Evolutionary conservation across 148 eudicot species (phyloP).

Genomic region (Rhododendron ferrugineum): DNA sequence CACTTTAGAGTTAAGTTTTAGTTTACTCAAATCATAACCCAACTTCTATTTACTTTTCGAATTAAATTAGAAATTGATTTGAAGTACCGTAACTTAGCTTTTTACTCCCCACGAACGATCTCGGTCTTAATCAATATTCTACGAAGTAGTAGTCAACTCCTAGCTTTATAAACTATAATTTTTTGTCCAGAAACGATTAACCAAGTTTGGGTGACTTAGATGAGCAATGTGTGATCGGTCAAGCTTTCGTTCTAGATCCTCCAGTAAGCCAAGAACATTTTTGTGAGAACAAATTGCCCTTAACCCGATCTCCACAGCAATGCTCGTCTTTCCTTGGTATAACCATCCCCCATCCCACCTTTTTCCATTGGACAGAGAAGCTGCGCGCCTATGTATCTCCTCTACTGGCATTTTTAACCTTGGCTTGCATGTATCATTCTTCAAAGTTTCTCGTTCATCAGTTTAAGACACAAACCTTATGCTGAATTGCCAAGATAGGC

Average conservation of each 20-base stretch:
- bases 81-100: no score
- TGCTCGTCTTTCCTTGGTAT: slow-evolving; percentile 60
- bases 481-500: slow-evolving; percentile 62
- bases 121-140: no score
- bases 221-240: slow-evolving; percentile 29
- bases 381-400: slow-evolving; percentile 65
- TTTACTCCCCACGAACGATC: no score
- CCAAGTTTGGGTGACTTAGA: no score
- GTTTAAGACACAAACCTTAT: slow-evolving; percentile 59
- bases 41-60: no score
- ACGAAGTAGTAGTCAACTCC: no score
- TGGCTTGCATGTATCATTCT: slow-evolving; percentile 66
- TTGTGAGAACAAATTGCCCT: slow-evolving; percentile 18
- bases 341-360: slow-evolving; percentile 24
- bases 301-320: slow-evolving; percentile 24
- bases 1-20: no score
- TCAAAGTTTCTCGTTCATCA: slow-evolving; percentile 55
- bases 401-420: slow-evolving; percentile 68
- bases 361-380: slow-evolving; percentile 33
- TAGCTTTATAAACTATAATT: no score
- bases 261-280: slow-evolving; percentile 30
- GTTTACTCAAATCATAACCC: no score
- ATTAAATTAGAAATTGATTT: no score
- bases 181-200: no score
- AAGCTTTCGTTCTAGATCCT: slow-evolving; percentile 76